Percentiles rank a stretch among this genome's conserved stretches.
phyloP scores from a whole-genome alignment of 2,329 filamentous ascomycete species.

The Penicillium sp. region DNA sequence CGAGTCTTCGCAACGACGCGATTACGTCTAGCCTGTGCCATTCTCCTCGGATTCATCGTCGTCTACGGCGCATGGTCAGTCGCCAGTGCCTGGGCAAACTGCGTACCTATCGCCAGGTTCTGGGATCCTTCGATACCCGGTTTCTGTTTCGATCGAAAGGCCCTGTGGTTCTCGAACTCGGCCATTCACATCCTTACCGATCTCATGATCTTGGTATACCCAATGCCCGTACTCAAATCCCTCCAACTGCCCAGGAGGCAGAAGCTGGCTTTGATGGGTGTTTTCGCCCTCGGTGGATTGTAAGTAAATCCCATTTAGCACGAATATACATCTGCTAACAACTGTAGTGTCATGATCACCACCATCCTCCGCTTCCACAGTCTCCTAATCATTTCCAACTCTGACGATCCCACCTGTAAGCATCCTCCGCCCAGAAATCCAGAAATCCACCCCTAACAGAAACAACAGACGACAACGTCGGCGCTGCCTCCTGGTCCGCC shows the following conservation, averaged over 20 bases:
- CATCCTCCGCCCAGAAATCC: background rate
- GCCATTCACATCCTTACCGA: constrained; percentile 43
- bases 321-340: constrained; percentile 7
- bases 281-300: constrained; percentile 45
- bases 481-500: constrained; percentile 43
- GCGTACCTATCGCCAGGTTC: constrained; percentile 29
- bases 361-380: constrained; percentile 36
- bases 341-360: constrained; percentile 37
- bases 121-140: constrained; percentile 25
- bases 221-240: constrained; percentile 41
- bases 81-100: constrained; percentile 31
- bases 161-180: constrained; percentile 44
- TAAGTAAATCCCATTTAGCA: constrained; percentile 23
- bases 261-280: constrained; percentile 38
- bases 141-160: constrained; percentile 38
- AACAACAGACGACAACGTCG: constrained; percentile 28
- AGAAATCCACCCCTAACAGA: background rate
- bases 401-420: constrained; percentile 29
- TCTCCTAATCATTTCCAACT: constrained; percentile 28
- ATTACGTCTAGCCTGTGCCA: constrained; percentile 32
- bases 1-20: constrained; percentile 31
- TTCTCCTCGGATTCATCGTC: constrained; percentile 34
- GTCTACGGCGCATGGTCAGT: constrained; percentile 31
- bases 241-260: constrained; percentile 39
- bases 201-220: constrained; percentile 39